Evolutionary conservation across 1,284 basidiomycete genomes (phyloP).

Genomic region (Cutaneotrichosporon curvatum): DNA sequence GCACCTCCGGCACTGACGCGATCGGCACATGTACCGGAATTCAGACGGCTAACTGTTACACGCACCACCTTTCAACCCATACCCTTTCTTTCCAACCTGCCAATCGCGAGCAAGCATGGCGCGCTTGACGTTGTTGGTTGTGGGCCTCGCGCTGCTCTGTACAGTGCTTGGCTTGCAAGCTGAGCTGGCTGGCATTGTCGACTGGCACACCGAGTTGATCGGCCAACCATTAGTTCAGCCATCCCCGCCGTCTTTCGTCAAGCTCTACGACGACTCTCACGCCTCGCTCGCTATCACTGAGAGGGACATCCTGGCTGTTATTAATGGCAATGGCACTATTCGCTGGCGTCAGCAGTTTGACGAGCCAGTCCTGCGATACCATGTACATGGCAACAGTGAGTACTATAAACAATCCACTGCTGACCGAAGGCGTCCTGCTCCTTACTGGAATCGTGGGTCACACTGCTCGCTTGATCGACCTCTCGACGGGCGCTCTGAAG

Average conservation of each 20-base stretch:
- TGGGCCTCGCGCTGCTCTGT: too few species aligned
- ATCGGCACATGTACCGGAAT: too few species aligned
- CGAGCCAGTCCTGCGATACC: conserved; percentile 63
- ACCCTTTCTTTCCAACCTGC: too few species aligned
- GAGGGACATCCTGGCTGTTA: conserved; percentile 69
- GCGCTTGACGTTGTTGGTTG: too few species aligned
- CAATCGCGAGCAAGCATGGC: too few species aligned
- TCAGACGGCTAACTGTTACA: too few species aligned
- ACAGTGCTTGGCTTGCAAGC: conserved; percentile 22
- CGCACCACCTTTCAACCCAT: too few species aligned
- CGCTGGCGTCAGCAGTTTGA: conserved; percentile 71
- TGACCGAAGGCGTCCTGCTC: conserved; percentile 55
- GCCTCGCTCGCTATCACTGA: conserved; percentile 57
- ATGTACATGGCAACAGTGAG: conserved; percentile 57
- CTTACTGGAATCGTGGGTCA: conserved; percentile 70
- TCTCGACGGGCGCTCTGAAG: conserved; percentile 59
- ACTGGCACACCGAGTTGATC: conserved; percentile 73
- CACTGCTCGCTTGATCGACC: conserved; percentile 63
- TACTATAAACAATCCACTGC: neutral
- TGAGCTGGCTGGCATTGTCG: conserved; percentile 62
- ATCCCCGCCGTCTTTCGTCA: conserved; percentile 39
- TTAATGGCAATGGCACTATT: conserved; percentile 69
- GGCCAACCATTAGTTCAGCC: conserved; percentile 56
- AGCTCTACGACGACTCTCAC: conserved; percentile 4
- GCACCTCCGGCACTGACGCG: too few species aligned